phyloP scores from a whole-genome alignment of 306 rosid genomes.

The Amphicarpaea edgeworthii region DNA sequence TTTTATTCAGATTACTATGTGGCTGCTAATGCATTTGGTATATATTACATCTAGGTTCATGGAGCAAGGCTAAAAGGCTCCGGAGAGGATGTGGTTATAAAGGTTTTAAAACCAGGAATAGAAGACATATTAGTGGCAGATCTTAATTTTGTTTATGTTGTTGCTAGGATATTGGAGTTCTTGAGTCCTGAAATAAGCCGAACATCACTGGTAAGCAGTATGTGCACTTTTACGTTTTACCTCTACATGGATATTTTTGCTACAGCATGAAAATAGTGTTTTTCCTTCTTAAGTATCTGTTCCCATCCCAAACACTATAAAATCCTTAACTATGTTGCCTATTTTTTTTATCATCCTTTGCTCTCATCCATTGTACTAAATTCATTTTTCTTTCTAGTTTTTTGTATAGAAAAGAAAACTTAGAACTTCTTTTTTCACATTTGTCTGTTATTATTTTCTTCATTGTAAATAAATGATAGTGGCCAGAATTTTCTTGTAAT shows the following conservation, averaged over 20 bases:
- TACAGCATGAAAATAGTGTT: conserved; percentile 14
- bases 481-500: conserved; percentile 51
- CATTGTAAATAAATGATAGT: conserved; percentile 25
- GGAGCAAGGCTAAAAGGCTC: conserved; percentile 92
- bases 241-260: conserved; percentile 28
- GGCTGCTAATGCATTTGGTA: conserved; percentile 39
- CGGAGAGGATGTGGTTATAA: conserved; percentile 90
- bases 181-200: conserved; percentile 92
- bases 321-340: conserved; percentile 31
- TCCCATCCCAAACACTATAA: conserved; percentile 17
- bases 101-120: conserved; percentile 97
- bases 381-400: conserved; percentile 31
- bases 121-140: conserved; percentile 92
- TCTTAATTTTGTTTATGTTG: conserved; percentile 89
- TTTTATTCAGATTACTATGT: conserved; percentile 3
- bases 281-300: background rate
- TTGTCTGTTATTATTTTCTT: conserved; percentile 11
- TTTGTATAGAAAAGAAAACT: conserved; percentile 8
- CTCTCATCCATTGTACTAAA: background rate
- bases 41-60: conserved; percentile 72
- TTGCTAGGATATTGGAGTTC: conserved; percentile 91
- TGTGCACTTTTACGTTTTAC: conserved; percentile 27
- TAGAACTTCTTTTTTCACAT: conserved; percentile 29
- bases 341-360: conserved; percentile 7
- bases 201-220: conserved; percentile 72